Conservation (phyloP, 176 grass and related monocot genomes). For the Elymus sibiricus region DNA sequence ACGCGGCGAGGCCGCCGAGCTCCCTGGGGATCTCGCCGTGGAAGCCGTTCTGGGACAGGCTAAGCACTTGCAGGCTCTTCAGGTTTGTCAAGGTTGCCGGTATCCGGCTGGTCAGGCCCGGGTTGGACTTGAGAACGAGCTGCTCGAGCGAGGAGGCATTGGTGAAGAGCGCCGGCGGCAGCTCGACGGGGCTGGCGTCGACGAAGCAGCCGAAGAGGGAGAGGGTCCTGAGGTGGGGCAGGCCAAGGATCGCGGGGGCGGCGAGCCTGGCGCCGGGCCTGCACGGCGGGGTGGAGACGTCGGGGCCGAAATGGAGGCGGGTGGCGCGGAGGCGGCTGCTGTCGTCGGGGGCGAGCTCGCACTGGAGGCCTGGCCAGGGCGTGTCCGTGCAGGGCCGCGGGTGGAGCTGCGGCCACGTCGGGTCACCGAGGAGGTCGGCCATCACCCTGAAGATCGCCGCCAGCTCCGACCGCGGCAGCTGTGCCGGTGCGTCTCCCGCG, state of each 20-base stretch:
- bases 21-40: slow-evolving; percentile 52
- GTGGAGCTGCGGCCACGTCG: slow-evolving; percentile 59
- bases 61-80: slow-evolving; percentile 50
- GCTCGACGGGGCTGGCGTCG: slow-evolving; percentile 5
- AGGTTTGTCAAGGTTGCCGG: slow-evolving; percentile 39
- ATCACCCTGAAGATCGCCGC: slow-evolving; percentile 54
- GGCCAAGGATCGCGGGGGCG: slow-evolving; percentile 39
- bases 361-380: slow-evolving; percentile 77
- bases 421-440: slow-evolving; percentile 57
- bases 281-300: slow-evolving; percentile 60
- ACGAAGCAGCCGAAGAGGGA: slow-evolving; percentile 69
- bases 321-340: slow-evolving; percentile 54
- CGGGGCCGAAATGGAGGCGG: slow-evolving; percentile 71
- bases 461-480: slow-evolving; percentile 55
- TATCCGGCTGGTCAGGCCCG: slow-evolving; percentile 45
- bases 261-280: slow-evolving; percentile 43
- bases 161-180: slow-evolving; percentile 58
- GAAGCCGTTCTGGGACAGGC: slow-evolving; percentile 70
- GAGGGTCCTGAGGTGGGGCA: slow-evolving; percentile 69
- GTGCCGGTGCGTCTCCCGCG: slow-evolving; percentile 12
- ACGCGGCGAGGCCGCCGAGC: slow-evolving; percentile 32
- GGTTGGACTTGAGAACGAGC: slow-evolving; percentile 73
- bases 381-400: slow-evolving; percentile 80
- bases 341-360: slow-evolving; percentile 52
- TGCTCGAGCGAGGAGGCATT: slow-evolving; percentile 52